Percentiles rank a stretch among this genome's conserved stretches.
phyloP scores from a whole-genome alignment of 352 stramenopile genomes.

The Phytophthora citricola region DNA sequence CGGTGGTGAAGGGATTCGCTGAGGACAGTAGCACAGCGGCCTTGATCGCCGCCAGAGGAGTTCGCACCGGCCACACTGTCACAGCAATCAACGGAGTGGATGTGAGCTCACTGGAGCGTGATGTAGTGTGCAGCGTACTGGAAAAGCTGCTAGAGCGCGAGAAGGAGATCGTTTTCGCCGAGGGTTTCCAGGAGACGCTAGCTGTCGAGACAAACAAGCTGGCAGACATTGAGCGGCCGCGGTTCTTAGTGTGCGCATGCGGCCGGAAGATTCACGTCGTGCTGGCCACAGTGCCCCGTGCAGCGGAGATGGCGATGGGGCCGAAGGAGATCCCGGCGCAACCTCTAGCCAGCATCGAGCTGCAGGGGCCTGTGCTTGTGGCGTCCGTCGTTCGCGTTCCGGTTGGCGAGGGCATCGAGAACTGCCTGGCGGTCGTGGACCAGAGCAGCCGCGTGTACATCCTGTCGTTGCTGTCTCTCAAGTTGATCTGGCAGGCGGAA shows the following conservation, averaged over 20 bases:
- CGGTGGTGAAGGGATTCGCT: constrained; percentile 64
- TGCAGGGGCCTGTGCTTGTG: constrained; percentile 48
- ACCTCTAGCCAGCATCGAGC: constrained; percentile 58
- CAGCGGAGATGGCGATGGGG: constrained; percentile 64
- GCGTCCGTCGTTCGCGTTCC: constrained; percentile 66
- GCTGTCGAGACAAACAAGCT: constrained; percentile 23
- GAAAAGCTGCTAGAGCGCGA: constrained; percentile 57
- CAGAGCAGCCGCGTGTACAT: constrained; percentile 75
- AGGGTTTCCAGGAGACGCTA: constrained; percentile 37
- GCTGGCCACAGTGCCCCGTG: constrained; percentile 52
- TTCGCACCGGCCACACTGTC: constrained; percentile 49
- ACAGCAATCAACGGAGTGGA: constrained; percentile 68
- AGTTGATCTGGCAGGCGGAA: constrained; percentile 59
- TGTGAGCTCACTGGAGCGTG: constrained; percentile 42
- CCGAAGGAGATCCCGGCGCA: constrained; percentile 53
- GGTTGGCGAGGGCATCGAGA: constrained; percentile 59
- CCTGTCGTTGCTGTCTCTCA: constrained; percentile 62
- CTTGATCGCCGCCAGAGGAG: constrained; percentile 38
- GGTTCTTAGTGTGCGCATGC: constrained; percentile 68
- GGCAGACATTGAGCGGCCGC: constrained; percentile 45
- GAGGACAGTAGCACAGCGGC: constrained; percentile 51
- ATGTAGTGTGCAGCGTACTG: constrained; percentile 54
- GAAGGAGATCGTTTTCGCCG: constrained; percentile 62
- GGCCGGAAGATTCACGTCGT: constrained; percentile 65
- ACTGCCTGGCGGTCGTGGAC: constrained; percentile 71